phyloP scores from a whole-genome alignment of 441 rosid genomes.

The Hura crepitans region DNA sequence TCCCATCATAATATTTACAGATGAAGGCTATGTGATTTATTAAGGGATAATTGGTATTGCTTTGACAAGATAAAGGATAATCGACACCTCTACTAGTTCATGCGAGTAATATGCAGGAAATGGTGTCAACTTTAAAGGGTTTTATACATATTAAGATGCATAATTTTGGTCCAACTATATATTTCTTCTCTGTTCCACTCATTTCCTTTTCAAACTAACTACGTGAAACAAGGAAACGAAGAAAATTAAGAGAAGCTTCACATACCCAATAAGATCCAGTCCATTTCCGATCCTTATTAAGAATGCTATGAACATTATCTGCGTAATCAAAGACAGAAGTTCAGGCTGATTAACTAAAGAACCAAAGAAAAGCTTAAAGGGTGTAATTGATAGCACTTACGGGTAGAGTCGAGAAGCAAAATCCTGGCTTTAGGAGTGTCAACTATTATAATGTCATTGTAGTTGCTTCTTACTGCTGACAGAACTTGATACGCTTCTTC shows the following conservation, averaged over 20 bases:
- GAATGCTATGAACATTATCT: conserved; percentile 76
- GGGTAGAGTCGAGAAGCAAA: conserved; percentile 75
- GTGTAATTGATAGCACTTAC: conserved; percentile 21
- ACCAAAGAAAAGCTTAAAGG: not conserved
- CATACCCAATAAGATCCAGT: conserved; percentile 78
- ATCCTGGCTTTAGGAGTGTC: conserved; percentile 55
- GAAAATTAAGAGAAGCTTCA: not conserved
- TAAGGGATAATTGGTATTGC: no score
- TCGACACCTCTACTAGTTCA: no score
- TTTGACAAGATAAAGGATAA: no score
- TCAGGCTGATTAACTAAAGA: not conserved
- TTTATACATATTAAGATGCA: no score
- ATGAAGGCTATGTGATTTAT: no score
- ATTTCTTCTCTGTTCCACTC: no score
- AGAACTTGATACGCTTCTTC: conserved; percentile 49
- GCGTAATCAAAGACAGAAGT: conserved; percentile 16
- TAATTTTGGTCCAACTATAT: no score
- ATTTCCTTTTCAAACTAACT: no score
- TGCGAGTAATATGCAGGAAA: no score
- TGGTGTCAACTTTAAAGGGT: no score
- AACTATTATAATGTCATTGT: conserved; percentile 69
- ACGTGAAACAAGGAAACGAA: not conserved
- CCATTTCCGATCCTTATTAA: conserved; percentile 62
- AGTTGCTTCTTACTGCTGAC: conserved; percentile 47
- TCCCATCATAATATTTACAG: no score